Base-by-base conservation (phyloP, 2,329 filamentous ascomycete species). In the Alternaria longipes region DNA sequence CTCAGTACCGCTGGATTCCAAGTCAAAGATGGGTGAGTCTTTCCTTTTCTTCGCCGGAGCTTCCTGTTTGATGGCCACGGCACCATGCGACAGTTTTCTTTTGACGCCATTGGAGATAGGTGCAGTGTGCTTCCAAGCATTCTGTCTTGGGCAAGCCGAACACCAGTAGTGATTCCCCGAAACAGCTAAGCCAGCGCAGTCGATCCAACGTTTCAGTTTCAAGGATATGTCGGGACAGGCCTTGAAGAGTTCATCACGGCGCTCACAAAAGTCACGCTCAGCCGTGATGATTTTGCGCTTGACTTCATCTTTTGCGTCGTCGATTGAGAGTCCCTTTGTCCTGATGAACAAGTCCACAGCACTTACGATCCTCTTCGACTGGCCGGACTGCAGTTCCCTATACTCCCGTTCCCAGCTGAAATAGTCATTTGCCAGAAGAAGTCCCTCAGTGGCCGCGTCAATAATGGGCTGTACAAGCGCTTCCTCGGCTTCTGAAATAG, bases 91-190 rank as follows among this genome's bases (percentile, higher is more conserved):
- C 9, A 40, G 38, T 5, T 40, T 40, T 1, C 38, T 40, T 20
- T 40, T 40, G 38, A 40, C n/a, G 11, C 38, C 8, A n/a, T 20
- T 40, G 18, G 7, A n/a, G 3, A 16, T 42, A 9, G 11, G 14
- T 16, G 24, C 26, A 14, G 42, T n/a, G 3, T 42, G 38, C 38
- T 42, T 53, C 50, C 50, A 53, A 1, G 50, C 38, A 42, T 53
- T 41, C 24, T 53, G 50, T n/a, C 50, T 53, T 4, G 50, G 50
- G 26, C 50, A 53, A 11, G 36, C 36, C n/a, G 50, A 41, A 8
- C 50, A 53, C 52, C 52, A 54, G 41, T 54, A 54, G n/a, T 46
- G 52, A 34, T 45, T 54, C 22, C 52, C 52, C 8, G 52, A 44
- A 8, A 54, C 52, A 26, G 30, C 52, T 22, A 44, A 24, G 12